Evolutionary conservation across 352 stramenopile species (phyloP).

Genomic region (Aphanomyces stellatus): DNA sequence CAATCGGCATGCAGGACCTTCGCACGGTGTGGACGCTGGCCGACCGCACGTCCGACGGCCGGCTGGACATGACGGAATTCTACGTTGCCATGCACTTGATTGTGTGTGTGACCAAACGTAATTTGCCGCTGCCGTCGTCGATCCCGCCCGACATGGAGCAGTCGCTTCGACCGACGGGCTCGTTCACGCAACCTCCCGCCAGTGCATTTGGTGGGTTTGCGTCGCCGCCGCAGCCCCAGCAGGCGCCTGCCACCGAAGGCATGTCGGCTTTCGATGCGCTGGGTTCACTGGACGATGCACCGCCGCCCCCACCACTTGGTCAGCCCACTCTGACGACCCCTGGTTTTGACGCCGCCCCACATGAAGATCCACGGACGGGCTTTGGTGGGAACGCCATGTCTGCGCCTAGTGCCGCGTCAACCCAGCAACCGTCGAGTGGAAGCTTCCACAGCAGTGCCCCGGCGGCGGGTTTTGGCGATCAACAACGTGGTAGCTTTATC

Average conservation of each 20-base stretch:
- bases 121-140: conserved; percentile 54
- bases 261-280: conserved; percentile 17
- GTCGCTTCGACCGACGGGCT: conserved; percentile 18
- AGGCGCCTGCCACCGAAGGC: neutral
- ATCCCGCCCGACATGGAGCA: conserved; percentile 62
- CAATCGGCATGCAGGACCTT: conserved; percentile 37
- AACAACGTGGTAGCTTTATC: no score
- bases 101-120: conserved; percentile 90
- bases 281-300: neutral
- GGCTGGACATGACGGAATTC: conserved; percentile 89
- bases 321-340: no score
- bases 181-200: neutral
- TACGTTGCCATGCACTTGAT: conserved; percentile 96
- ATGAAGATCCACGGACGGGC: no score
- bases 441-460: no score
- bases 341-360: neutral
- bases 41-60: conserved; percentile 86
- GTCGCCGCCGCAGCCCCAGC: neutral
- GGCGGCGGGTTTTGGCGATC: no score
- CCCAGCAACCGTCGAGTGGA: no score
- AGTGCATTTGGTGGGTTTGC: neutral
- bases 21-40: conserved; percentile 89
- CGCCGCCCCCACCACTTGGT: no score
- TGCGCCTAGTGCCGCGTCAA: no score
- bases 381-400: no score